Base-by-base conservation (phyloP, 441 rosid species). In the Viola pubescens region DNA sequence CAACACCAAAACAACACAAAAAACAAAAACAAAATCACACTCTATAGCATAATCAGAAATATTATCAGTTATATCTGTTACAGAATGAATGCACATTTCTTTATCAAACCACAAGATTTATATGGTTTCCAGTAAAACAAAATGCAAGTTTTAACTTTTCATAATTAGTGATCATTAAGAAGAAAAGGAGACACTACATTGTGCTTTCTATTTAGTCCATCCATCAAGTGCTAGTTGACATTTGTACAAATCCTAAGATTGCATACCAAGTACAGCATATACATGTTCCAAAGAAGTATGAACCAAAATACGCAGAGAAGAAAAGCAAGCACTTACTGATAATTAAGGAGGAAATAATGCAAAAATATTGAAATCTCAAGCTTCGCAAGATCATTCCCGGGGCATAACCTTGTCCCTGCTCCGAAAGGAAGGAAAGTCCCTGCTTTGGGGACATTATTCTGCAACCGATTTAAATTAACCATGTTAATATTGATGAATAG, bases 351-450 rank as follows among this genome's bases (percentile, higher is more conserved):
- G 64, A 88, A 91, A 73, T 88, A 77, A 48, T 91, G 98, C 68
- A 91, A 87, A 62, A 88, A 91, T 13, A 87, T 79, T 7, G 89
- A 68, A 45, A 91, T 85, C 69, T 91, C 95, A 19, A 91, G 84
- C 77, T 85, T 91, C 14, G 94, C 92, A 19, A 91, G 88, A 79
- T 91, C 94, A 66, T 86, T 88, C 73, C 97, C 94, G 7, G 94
- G 92, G 72, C 96, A 91, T 56, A 84, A 52, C 73, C 83, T 75
- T 59, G 88, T 83, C 65, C 98, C 98, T 57, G 78, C 87, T 62
- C 98, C 98, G 61, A 88, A 91, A 16, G 96, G 98, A 61, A 91
- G 86, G 73, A 88, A 88, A 41, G 64, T 63, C 13, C 89, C 86
- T 14, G 90, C 80, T 74, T 75, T 88, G n/a, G 87, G 68, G 2